phyloP scores from a whole-genome alignment of 306 rosid genomes.

The Phaseolus lunatus region DNA sequence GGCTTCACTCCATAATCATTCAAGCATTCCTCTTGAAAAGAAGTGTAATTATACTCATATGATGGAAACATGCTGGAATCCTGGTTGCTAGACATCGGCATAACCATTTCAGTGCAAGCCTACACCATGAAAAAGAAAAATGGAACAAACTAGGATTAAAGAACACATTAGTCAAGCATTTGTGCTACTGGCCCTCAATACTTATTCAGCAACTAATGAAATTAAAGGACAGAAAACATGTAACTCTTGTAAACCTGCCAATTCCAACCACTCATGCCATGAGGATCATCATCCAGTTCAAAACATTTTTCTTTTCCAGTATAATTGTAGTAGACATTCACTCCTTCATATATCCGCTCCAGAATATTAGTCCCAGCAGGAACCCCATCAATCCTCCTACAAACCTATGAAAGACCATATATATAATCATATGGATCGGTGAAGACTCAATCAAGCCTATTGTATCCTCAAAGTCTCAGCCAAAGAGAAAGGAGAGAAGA shows the following conservation, averaged over 20 bases:
- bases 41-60: slow-evolving; percentile 60
- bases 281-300: slow-evolving; percentile 76
- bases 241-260: slow-evolving; percentile 69
- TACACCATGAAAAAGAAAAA: slow-evolving; percentile 40
- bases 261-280: slow-evolving; percentile 83
- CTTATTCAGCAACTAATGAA: slow-evolving; percentile 11
- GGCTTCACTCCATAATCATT: slow-evolving; percentile 60
- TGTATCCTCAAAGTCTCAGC: too few relatives aligned
- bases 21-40: slow-evolving; percentile 65
- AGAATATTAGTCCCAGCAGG: slow-evolving; percentile 64
- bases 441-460: background rate
- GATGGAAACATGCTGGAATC: slow-evolving; percentile 74
- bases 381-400: slow-evolving; percentile 64
- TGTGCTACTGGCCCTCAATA: background rate
- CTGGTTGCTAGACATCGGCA: slow-evolving; percentile 79
- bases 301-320: slow-evolving; percentile 73
- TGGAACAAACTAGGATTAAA: slow-evolving; percentile 32
- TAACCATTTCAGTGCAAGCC: slow-evolving; percentile 95
- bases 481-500: too few relatives aligned
- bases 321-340: slow-evolving; percentile 75
- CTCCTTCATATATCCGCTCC: slow-evolving; percentile 77
- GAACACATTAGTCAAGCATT: slow-evolving; percentile 38
- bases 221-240: slow-evolving; percentile 8
- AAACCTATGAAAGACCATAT: slow-evolving; percentile 57
- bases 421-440: slow-evolving; percentile 23